Percentiles rank a stretch among this genome's conserved stretches.
These are phyloP conservation scores for Colletotrichum higginsianum DNA, from an alignment of 2,329 filamentous ascomycete species.

Conservation along the genomic window DNA sequence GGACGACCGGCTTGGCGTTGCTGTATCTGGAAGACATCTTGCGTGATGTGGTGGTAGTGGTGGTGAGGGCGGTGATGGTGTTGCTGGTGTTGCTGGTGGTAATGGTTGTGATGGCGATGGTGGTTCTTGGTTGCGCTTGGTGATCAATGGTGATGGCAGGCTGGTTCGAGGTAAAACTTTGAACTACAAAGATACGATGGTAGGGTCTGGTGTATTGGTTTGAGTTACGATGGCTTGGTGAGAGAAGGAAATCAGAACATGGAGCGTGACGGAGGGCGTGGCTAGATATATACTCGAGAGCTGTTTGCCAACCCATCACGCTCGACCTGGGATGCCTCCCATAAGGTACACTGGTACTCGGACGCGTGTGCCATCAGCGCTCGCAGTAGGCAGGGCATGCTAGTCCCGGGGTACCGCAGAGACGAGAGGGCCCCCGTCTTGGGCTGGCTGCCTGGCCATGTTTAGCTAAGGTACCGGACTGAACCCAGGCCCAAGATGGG, in stretches of 20 bases:
- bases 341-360: slow-evolving; percentile 30
- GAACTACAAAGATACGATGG: neutral
- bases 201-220: neutral
- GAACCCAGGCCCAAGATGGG: neutral
- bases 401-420: slow-evolving; percentile 12
- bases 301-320: slow-evolving; percentile 5
- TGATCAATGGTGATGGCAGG: neutral
- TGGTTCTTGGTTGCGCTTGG: no score
- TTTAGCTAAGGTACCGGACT: slow-evolving; percentile 16
- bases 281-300: slow-evolving; percentile 28
- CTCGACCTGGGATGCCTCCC: slow-evolving; percentile 24
- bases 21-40: slow-evolving; percentile 45
- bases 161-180: slow-evolving; percentile 12
- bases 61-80: neutral
- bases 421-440: slow-evolving; percentile 16
- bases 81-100: neutral
- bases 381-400: slow-evolving; percentile 30
- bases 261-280: neutral
- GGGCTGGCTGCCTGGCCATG: slow-evolving; percentile 27
- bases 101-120: neutral
- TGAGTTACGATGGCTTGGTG: slow-evolving; percentile 16
- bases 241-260: neutral
- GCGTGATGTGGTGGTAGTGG: neutral
- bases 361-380: slow-evolving; percentile 25
- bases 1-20: slow-evolving; percentile 49